Base-by-base conservation (phyloP, 352 stramenopile genomes). In the Phytophthora meadii region DNA sequence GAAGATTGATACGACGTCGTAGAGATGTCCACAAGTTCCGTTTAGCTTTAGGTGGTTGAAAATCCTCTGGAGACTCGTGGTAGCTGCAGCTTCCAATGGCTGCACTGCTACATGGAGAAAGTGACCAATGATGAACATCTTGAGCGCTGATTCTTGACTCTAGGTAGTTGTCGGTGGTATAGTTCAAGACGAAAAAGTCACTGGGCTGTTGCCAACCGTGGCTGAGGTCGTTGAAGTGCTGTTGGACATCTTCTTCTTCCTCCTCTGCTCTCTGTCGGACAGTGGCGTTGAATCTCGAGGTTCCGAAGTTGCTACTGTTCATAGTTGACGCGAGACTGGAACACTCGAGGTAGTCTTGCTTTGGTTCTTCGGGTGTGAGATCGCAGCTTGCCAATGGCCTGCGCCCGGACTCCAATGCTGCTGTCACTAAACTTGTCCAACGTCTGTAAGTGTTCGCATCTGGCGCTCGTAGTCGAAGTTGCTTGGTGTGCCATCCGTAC, bases 401-500 rank as follows among this genome's bases (percentile, higher is more conserved):
- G 6, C 65, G 54, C 52, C 70, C 70, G 36, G 70, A 77, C 56
- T 63, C 70, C 5, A 77, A 34, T 28, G 70, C 70, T 2, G 32
- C 46, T 30, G 36, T 52, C 37, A 77, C 36, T 44, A 74, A 22
- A 50, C 51, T 65, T 22, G 24, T 65, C 70, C 70, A 77, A 56
- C 57, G 50, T 39, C 28, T 50, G 42, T 77, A 77, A 11, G 41
- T 68, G 7, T 34, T 56, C 27, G 36, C 40, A 39, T 77, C 46
- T 15, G 70, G 70, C 30, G 70, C 65, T 24, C 70, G 70, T 8
- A 77, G 50, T 39, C 60, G 60, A 50, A 77, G 32, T 40, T 54
- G 46, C 42, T 61, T 71, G 3, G 60, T 68, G 28, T 65, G 60
- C 70, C 70, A 77, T 41, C 70, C 70, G 51, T 74, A 77, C 46